These are phyloP conservation scores for Spathaspora passalidarum DNA, from an alignment of 805 yeast genomes.

Conservation along the genomic window DNA sequence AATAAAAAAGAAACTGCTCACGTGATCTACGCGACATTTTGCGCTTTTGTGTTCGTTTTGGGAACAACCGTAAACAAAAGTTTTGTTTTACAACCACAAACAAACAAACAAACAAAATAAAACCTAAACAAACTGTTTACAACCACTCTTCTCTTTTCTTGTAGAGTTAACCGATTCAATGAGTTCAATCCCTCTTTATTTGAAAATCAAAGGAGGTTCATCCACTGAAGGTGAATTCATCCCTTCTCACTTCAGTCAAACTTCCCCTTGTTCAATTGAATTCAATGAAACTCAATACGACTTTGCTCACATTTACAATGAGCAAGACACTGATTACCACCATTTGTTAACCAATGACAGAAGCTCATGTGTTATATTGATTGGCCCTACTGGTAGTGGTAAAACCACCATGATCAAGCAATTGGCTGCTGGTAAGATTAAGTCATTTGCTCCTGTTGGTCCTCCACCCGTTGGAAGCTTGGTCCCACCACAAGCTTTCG, in stretches of 20 bases:
- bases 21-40: not conserved
- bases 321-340: conserved; percentile 4
- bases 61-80: conserved; percentile 3
- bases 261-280: conserved; percentile 13
- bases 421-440: conserved; percentile 12
- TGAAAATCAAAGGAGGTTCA: conserved; percentile 20
- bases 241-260: conserved; percentile 10
- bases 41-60: not conserved
- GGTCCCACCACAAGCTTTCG: conserved; percentile 2
- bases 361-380: conserved; percentile 16
- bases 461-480: not conserved
- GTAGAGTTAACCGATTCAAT: not conserved
- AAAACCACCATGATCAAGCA: conserved; percentile 27
- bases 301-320: conserved; percentile 18
- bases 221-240: not conserved
- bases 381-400: conserved; percentile 33
- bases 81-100: not conserved
- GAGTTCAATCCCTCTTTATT: conserved; percentile 20
- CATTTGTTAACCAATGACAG: conserved; percentile 2
- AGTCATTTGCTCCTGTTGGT: conserved; percentile 1
- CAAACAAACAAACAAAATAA: not conserved
- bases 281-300: conserved; percentile 19
- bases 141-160: not conserved
- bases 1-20: not conserved
- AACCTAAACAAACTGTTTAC: not conserved